phyloP scores from a whole-genome alignment of 2,329 filamentous ascomycete genomes.

The Ilyonectria robusta region DNA sequence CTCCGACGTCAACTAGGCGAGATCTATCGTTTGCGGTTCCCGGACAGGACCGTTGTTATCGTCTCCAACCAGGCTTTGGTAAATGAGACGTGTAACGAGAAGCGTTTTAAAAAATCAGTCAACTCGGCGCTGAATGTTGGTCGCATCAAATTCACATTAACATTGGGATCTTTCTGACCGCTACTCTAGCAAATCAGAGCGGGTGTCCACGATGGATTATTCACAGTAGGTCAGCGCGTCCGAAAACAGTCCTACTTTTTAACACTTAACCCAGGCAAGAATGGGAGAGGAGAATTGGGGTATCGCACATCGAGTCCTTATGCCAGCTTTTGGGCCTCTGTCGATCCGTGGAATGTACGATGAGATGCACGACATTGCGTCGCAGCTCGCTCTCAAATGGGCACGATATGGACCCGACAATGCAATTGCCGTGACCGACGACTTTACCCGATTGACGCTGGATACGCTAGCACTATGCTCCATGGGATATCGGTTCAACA shows the following conservation, averaged over 20 bases:
- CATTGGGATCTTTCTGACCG: neutral
- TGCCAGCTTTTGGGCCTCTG: conserved; percentile 78
- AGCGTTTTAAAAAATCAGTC: conserved; percentile 72
- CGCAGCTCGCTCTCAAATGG: conserved; percentile 77
- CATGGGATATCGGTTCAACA: conserved; percentile 81
- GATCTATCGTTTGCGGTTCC: conserved; percentile 31
- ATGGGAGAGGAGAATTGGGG: conserved; percentile 73
- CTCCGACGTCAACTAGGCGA: conserved; percentile 22
- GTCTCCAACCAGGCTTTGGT: conserved; percentile 69
- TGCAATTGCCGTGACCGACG: conserved; percentile 73
- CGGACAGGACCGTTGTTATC: conserved; percentile 56
- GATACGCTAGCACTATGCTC: conserved; percentile 79
- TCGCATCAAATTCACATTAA: neutral
- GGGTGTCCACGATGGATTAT: conserved; percentile 75
- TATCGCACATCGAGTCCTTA: conserved; percentile 74
- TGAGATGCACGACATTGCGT: conserved; percentile 77
- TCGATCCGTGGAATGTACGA: conserved; percentile 77
- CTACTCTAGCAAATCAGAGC: conserved; percentile 65
- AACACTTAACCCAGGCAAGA: conserved; percentile 53
- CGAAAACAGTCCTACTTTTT: conserved; percentile 12
- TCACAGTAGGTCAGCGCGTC: conserved; percentile 63
- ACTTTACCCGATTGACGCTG: conserved; percentile 79
- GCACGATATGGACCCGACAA: conserved; percentile 71
- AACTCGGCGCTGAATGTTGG: conserved; percentile 60
- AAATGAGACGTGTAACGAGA: conserved; percentile 75